These are phyloP conservation scores for Boletus pseudo-olivaceus DNA, from an alignment of 768 basidiomycete genomes.

Conservation along the genomic window DNA sequence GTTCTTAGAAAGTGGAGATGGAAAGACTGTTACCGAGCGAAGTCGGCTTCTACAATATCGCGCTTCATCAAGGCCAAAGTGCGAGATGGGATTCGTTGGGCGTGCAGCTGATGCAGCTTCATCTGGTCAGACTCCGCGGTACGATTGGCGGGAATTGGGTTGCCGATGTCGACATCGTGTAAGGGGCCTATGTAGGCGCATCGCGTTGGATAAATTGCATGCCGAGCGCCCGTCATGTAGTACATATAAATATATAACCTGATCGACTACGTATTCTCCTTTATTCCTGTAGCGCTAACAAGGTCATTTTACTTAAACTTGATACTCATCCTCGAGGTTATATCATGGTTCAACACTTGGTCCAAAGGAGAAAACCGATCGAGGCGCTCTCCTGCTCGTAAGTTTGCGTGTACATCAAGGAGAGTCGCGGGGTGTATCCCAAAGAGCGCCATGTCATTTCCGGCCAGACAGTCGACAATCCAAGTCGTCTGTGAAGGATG, in stretches of 20 bases:
- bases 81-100: neutral
- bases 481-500: too few relatives aligned
- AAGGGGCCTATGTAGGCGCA: too few relatives aligned
- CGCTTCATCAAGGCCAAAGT: constrained; percentile 6
- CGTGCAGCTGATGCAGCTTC: constrained; percentile 6
- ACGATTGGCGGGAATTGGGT: neutral
- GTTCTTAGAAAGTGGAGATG: neutral
- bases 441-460: too few relatives aligned
- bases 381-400: too few relatives aligned
- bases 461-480: too few relatives aligned
- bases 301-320: neutral
- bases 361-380: too few relatives aligned
- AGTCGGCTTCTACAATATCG: constrained; percentile 1
- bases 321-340: neutral
- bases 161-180: constrained; percentile 11
- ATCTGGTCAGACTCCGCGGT: constrained; percentile 3
- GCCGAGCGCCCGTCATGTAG: neutral
- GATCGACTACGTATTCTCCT: neutral
- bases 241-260: neutral
- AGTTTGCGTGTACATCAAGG: too few relatives aligned
- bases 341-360: neutral
- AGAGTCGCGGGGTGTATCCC: too few relatives aligned
- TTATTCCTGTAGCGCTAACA: neutral
- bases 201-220: neutral
- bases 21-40: neutral